Percentiles rank a stretch among this genome's conserved stretches.
phyloP scores from a whole-genome alignment of 208 protist genomes.

The Leishmania braziliensis region DNA sequence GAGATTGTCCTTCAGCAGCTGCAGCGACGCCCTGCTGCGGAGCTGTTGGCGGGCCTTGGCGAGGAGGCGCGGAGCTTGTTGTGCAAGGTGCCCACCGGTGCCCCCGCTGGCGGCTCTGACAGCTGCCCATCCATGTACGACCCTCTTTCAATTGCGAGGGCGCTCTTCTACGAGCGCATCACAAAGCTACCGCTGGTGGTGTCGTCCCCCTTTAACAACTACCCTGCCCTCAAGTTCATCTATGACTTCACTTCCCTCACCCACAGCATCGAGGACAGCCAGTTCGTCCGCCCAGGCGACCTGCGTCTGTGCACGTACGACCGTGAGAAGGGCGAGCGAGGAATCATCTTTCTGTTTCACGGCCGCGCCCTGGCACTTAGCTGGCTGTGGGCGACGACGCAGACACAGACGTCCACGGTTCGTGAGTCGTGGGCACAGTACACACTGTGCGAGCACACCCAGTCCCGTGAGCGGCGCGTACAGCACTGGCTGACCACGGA shows the following conservation, averaged over 20 bases:
- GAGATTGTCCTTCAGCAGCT: slow-evolving; percentile 36
- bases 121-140: not conserved
- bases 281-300: slow-evolving; percentile 11
- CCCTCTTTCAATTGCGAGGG: slow-evolving; percentile 23
- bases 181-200: slow-evolving; percentile 33
- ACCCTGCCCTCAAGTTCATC: slow-evolving; percentile 69
- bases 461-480: slow-evolving; percentile 48
- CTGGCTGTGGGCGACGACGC: slow-evolving; percentile 47
- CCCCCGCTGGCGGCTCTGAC: not conserved
- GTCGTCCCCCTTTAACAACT: slow-evolving; percentile 64
- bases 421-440: slow-evolving; percentile 66
- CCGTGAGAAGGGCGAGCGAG: slow-evolving; percentile 37
- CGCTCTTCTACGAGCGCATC: slow-evolving; percentile 45
- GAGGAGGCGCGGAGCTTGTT: slow-evolving; percentile 20
- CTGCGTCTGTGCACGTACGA: slow-evolving; percentile 42
- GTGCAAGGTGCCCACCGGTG: slow-evolving; percentile 8
- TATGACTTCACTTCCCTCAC: slow-evolving; percentile 57
- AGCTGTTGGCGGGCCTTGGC: slow-evolving; percentile 10
- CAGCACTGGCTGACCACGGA: slow-evolving; percentile 44
- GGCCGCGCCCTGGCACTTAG: slow-evolving; percentile 42
- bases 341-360: slow-evolving; percentile 39
- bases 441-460: slow-evolving; percentile 50
- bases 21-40: slow-evolving; percentile 7
- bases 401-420: slow-evolving; percentile 27
- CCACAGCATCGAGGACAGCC: slow-evolving; percentile 18